Evolutionary conservation across 805 yeast species (phyloP), one percentile per base, ranked within the genome.

Genomic region (Pichia exigua): DNA sequence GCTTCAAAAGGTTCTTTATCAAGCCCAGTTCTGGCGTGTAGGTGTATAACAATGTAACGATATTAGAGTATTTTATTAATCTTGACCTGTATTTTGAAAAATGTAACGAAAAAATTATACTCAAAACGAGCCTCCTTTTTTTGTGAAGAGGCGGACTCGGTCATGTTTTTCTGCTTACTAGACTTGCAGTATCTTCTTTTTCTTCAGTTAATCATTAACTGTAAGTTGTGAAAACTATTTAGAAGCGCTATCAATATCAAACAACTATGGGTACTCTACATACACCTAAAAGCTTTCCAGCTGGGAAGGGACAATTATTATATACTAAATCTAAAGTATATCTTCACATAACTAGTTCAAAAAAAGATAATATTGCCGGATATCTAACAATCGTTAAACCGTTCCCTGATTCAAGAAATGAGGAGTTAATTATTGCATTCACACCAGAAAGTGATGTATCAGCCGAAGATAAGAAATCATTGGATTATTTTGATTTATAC

Each of bases 291-390:
- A 20, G 20, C 1, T 59, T 49, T 22, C 70, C 69, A 3, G 60
- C 68, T 1, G 70, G 68, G 12, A 76, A 75, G 56, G 79, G 73
- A 4, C 79, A 77, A 57, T 59, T 79, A 46, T 61, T 79, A 17
- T 79, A 72, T 58, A 76, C 69, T 30, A 85, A 84, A 62, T 77
- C 89, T 2, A 83, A 85, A 63, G 94, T 86, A 8, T 90, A 81
- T 65, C 76, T 91, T 4, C 99, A 94, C 66, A 95, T 96, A 4
- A 79, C 94, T 0, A 72, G 78, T 13, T 75, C 82, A 21, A 77
- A 87, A 28, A 73, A 73, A 48, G 96, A 92, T 61, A 91, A 92
- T 63, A 72, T 92, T 21, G 68, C 85, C 0, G 99, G 99, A 2
- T 88, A 77, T 60, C 64, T 94, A 40, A 73, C 85, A 8, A 72